Conservation (phyloP, 2,329 filamentous ascomycete species). For the Pyrenophora tritici-repentis region DNA sequence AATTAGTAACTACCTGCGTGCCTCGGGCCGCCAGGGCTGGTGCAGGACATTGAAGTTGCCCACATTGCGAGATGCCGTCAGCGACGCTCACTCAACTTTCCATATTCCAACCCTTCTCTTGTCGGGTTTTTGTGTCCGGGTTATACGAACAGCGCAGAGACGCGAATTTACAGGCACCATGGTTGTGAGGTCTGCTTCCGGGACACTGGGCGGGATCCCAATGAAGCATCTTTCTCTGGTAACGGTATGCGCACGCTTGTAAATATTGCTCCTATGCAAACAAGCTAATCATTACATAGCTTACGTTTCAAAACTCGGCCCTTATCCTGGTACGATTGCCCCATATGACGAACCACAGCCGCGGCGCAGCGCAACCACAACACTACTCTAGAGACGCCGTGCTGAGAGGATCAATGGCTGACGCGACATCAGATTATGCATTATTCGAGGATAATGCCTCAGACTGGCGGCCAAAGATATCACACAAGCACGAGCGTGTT, state of each 20-base stretch:
- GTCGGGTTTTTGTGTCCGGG: too few species aligned
- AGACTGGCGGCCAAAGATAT: constrained; percentile 80
- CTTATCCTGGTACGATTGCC: constrained; percentile 67
- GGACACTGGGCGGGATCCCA: constrained; percentile 58
- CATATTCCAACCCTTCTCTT: too few species aligned
- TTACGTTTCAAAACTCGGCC: constrained; percentile 80
- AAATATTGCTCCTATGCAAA: neutral
- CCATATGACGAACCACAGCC: constrained; percentile 4
- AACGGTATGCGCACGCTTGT: constrained; percentile 56
- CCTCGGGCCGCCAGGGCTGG: neutral
- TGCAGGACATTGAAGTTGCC: neutral
- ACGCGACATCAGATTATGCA: constrained; percentile 73
- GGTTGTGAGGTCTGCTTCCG: constrained; percentile 12
- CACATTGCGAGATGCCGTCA: too few species aligned
- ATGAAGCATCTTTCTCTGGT: constrained; percentile 72
- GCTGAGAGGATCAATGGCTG: constrained; percentile 2
- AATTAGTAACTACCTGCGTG: neutral
- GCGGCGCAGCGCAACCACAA: neutral
- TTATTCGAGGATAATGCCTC: constrained; percentile 93
- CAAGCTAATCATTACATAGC: constrained; percentile 54
- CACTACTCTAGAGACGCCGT: neutral
- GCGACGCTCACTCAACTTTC: too few species aligned
- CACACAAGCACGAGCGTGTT: constrained; percentile 93
- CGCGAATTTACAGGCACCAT: constrained; percentile 4
- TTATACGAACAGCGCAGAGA: too few species aligned